Evolutionary conservation across 495 filamentous ascomycete species (phyloP).

Genomic region (Talaromyces stipitatus): DNA sequence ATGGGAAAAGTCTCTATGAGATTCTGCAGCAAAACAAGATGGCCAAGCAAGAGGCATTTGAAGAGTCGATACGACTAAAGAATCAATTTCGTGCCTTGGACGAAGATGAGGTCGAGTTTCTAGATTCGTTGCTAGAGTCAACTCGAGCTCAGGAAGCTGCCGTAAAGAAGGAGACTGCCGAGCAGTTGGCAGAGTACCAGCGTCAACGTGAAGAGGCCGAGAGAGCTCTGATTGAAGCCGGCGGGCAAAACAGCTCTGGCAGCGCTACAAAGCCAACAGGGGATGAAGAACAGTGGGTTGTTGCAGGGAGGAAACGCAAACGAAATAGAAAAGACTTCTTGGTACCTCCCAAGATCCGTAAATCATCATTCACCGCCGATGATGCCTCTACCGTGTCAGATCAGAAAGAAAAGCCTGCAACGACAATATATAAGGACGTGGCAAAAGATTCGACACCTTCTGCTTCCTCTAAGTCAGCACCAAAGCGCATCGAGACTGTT

Average conservation of each 20-base stretch:
- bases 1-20: conserved; percentile 73
- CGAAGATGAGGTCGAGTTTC: conserved; percentile 88
- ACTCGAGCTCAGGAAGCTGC: conserved; percentile 64
- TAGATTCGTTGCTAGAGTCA: conserved; percentile 68
- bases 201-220: conserved; percentile 61
- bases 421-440: not conserved
- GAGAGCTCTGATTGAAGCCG: conserved; percentile 36
- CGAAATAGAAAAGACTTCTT: conserved; percentile 46
- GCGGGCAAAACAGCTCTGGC: conserved; percentile 22
- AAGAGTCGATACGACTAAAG: conserved; percentile 76
- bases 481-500: not conserved
- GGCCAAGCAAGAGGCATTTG: conserved; percentile 93
- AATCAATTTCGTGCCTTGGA: conserved; percentile 94
- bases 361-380: conserved; percentile 26
- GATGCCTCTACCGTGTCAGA: not conserved
- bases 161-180: conserved; percentile 64
- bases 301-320: conserved; percentile 51
- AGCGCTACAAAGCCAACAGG: conserved; percentile 16
- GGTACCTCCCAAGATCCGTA: conserved; percentile 53
- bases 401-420: not conserved
- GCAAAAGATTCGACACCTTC: conserved; percentile 1
- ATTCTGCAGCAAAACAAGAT: conserved; percentile 91
- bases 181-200: conserved; percentile 64
- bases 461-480: not conserved
- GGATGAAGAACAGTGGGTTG: conserved; percentile 47